Percentiles rank a stretch among this genome's conserved stretches.
Conservation (phyloP, 2,329 filamentous ascomycete genomes). For the Hirsutella rhossiliensis region DNA sequence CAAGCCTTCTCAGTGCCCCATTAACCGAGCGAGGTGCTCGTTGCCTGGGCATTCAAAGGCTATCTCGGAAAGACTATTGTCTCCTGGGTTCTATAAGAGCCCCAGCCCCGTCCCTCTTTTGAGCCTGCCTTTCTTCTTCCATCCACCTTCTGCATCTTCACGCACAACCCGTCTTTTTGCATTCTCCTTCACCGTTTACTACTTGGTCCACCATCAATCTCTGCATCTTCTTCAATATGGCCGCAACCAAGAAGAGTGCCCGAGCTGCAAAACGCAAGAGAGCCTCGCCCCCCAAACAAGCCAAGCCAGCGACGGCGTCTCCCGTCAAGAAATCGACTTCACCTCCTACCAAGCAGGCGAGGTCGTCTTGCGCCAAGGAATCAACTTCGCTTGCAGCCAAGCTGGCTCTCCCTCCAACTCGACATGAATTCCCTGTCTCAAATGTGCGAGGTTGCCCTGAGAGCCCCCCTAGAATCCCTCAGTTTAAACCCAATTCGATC, state of each 20-base stretch:
- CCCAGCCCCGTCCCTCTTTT: no score
- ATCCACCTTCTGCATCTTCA: no score
- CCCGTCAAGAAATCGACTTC: not conserved
- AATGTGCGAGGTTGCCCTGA: slow-evolving; percentile 3
- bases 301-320: not conserved
- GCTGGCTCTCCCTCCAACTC: slow-evolving; percentile 1
- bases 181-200: not conserved
- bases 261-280: not conserved
- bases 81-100: no score
- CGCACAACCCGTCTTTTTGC: not conserved
- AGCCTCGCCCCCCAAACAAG: not conserved
- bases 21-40: no score
- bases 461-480: not conserved
- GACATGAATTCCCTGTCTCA: slow-evolving; percentile 6
- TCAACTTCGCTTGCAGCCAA: not conserved
- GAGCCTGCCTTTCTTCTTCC: no score
- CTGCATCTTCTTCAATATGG: not conserved
- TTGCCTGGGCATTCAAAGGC: no score
- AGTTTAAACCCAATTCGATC: not conserved
- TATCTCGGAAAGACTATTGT: no score
- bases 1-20: no score
- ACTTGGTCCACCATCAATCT: not conserved
- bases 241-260: not conserved
- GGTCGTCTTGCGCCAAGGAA: not conserved
- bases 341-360: not conserved